Percentiles rank a stretch among this genome's conserved stretches.
Conservation (phyloP, 371 early-diverging fungal genomes). For the Mortierella polycephala region DNA sequence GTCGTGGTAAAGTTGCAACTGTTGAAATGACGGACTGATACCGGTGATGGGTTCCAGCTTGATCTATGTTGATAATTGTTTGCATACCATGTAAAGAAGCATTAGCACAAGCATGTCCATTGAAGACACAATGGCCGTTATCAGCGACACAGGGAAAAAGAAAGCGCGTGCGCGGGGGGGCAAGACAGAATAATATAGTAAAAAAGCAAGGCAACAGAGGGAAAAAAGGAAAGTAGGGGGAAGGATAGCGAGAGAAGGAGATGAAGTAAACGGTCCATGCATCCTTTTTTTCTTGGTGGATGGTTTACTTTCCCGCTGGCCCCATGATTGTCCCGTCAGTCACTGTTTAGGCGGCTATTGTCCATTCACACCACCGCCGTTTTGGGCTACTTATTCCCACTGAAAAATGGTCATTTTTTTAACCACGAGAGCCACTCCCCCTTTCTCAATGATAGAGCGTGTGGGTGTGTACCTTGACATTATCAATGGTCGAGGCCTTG, state of each 20-base stretch:
- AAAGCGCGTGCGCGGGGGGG: no score
- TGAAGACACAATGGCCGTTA: no score
- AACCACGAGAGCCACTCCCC: neutral
- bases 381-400: neutral
- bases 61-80: constrained; percentile 54
- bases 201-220: neutral
- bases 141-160: no score
- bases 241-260: neutral
- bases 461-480: constrained; percentile 70
- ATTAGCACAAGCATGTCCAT: no score
- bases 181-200: no score
- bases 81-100: no score
- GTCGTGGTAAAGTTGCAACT: constrained; percentile 69
- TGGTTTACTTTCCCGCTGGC: constrained; percentile 6
- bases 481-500: constrained; percentile 74
- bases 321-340: constrained; percentile 17
- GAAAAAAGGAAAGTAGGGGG: neutral
- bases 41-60: constrained; percentile 95
- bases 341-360: neutral
- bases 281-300: neutral
- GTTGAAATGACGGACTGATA: constrained; percentile 77
- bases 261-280: constrained; percentile 5
- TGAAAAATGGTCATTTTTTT: neutral
- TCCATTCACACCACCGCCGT: neutral
- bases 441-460: neutral